Percentiles rank a stretch among this genome's conserved stretches.
Conservation (phyloP, 2,329 filamentous ascomycete species). For the Phaeoacremonium minimum region DNA sequence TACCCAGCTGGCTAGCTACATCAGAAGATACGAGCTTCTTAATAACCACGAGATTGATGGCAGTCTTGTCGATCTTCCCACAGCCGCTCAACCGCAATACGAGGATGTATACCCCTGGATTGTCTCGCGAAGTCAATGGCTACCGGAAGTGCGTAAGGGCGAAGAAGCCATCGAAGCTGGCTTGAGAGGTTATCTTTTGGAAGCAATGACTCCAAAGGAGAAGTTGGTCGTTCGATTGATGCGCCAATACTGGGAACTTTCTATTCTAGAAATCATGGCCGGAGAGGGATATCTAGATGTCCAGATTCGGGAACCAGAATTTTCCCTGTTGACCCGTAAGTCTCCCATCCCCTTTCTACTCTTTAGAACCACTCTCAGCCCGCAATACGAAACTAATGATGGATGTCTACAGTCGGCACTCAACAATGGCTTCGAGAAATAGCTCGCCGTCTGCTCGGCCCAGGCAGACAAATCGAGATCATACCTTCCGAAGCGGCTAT, state of each 20-base stretch:
- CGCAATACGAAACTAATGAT: not conserved
- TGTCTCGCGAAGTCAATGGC: conserved; percentile 33
- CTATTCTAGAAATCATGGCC: conserved; percentile 38
- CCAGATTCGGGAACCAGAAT: conserved; percentile 31
- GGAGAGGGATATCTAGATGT: conserved; percentile 35
- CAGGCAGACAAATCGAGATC: conserved; percentile 32
- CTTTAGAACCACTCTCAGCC: too few relatives aligned
- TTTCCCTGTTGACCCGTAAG: conserved; percentile 41
- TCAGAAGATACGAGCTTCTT: conserved; percentile 11
- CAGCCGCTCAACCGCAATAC: too few relatives aligned
- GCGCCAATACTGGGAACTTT: conserved; percentile 45
- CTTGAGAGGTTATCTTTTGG: conserved; percentile 23
- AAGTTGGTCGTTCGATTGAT: conserved; percentile 37
- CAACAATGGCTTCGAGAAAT: conserved; percentile 27
- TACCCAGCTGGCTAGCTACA: conserved; percentile 39
- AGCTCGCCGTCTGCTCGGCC: conserved; percentile 20
- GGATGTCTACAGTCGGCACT: conserved; percentile 21
- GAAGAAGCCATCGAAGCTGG: conserved; percentile 11
- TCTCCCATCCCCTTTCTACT: conserved; percentile 6
- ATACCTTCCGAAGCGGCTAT: conserved; percentile 20
- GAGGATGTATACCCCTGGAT: conserved; percentile 31
- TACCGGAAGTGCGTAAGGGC: conserved; percentile 20
- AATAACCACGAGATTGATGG: not conserved
- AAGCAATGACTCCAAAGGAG: conserved; percentile 29
- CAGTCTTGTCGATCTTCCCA: not conserved